phyloP scores from a whole-genome alignment of 2,329 filamentous ascomycete species.

The Talaromyces sp. region DNA sequence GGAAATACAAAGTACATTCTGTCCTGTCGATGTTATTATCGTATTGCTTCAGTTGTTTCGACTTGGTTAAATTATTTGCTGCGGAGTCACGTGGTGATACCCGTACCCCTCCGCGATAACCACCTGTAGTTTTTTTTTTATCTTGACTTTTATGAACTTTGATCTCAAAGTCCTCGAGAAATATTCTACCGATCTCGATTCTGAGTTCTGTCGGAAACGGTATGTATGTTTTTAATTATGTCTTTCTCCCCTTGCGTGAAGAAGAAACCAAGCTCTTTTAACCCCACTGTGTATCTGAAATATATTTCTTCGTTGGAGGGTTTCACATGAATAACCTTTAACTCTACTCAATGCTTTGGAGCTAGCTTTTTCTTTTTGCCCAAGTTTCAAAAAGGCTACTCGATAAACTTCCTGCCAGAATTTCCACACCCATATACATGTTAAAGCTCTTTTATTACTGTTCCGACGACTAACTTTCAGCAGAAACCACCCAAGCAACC shows the following conservation, averaged over 20 bases:
- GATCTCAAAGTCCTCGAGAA: background rate
- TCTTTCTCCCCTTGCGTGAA: background rate
- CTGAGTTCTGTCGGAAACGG: background rate
- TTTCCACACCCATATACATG: background rate
- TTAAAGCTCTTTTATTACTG: background rate
- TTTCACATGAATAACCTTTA: background rate
- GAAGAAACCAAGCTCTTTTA: background rate
- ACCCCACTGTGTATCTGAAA: background rate
- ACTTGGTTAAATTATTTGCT: background rate
- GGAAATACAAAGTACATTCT: background rate
- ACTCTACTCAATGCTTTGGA: background rate
- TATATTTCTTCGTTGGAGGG: background rate
- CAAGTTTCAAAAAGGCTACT: background rate
- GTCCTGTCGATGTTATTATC: background rate
- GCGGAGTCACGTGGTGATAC: constrained; percentile 2
- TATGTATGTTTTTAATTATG: background rate
- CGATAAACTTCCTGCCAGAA: background rate
- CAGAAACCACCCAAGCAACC: background rate
- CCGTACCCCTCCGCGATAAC: constrained; percentile 11
- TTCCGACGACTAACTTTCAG: background rate
- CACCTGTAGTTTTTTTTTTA: background rate
- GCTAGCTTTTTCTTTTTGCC: background rate
- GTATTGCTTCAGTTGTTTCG: background rate
- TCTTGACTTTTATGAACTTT: background rate
- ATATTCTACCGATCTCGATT: background rate